phyloP scores from a whole-genome alignment of 164 flowering plant species.

The Nelumbo lutea region DNA sequence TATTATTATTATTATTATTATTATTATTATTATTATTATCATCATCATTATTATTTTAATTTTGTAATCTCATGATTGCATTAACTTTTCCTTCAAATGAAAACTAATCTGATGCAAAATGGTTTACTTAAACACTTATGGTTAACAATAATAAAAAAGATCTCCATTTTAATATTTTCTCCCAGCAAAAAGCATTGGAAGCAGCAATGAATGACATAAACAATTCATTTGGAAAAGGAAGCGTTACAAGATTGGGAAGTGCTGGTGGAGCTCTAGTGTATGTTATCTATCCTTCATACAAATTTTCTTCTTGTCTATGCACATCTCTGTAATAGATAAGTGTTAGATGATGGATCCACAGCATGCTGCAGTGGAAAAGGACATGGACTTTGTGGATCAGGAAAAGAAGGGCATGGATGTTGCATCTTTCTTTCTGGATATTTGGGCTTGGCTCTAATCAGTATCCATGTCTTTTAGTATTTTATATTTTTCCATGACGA shows the following conservation, averaged over 20 bases:
- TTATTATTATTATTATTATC: too few species aligned
- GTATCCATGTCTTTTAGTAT: neutral
- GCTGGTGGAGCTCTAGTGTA: constrained; percentile 99
- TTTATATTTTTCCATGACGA: neutral
- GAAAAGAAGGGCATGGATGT: neutral
- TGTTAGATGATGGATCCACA: neutral
- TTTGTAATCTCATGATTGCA: too few species aligned
- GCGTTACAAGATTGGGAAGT: constrained; percentile 97
- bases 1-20: too few species aligned
- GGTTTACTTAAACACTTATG: too few species aligned
- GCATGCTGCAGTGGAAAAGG: neutral
- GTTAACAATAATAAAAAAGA: too few species aligned
- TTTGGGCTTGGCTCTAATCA: neutral
- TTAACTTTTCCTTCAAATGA: too few species aligned
- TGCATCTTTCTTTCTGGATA: neutral
- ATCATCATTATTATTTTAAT: too few species aligned
- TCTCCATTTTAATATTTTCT: neutral
- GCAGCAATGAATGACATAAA: constrained; percentile 98
- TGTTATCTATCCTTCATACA: constrained; percentile 16
- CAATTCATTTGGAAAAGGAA: constrained; percentile 93
- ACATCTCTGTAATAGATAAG: neutral
- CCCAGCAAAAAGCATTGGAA: constrained; percentile 94
- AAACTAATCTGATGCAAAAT: too few species aligned
- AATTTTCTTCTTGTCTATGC: constrained; percentile 2
- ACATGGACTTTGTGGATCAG: neutral